phyloP scores from a whole-genome alignment of 2,329 filamentous ascomycete species.

The Botrytis pseudocinerea region DNA sequence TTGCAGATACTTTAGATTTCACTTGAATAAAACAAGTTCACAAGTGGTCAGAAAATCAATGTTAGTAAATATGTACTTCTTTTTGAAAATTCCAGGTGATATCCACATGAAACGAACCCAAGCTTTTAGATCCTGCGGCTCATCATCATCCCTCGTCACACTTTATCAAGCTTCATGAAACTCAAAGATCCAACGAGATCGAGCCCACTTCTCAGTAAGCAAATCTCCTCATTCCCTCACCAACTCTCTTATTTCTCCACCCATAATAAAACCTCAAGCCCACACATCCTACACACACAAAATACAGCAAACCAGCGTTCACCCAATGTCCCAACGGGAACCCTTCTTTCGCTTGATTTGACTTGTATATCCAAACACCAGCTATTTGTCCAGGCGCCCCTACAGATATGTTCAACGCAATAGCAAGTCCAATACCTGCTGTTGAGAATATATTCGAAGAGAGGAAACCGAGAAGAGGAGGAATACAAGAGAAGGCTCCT shows the following conservation, averaged over 20 bases:
- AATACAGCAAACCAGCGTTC: conserved; percentile 60
- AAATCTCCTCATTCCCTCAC: not conserved
- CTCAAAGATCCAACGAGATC: not conserved
- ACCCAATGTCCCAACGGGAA: conserved; percentile 72
- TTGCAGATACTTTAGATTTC: not conserved
- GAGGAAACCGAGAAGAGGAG: conserved; percentile 52
- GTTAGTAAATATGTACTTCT: not conserved
- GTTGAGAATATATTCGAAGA: conserved; percentile 62
- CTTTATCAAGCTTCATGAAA: not conserved
- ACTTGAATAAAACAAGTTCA: not conserved
- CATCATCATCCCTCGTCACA: not conserved
- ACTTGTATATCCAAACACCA: conserved; percentile 73
- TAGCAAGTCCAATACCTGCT: conserved; percentile 64
- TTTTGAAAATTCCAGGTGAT: fast-evolving
- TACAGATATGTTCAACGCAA: conserved; percentile 68
- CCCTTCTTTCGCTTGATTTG: conserved; percentile 57
- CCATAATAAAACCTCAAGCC: conserved; percentile 58
- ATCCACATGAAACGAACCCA: not conserved
- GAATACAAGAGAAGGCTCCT: conserved; percentile 68
- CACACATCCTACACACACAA: conserved; percentile 57
- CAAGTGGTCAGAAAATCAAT: not conserved
- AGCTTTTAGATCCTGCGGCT: not conserved
- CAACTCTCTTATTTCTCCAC: conserved; percentile 43
- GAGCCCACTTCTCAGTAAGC: not conserved
- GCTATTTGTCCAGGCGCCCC: conserved; percentile 70